These are phyloP conservation scores for Rhypophila decipiens DNA, from an alignment of 495 filamentous ascomycete species.

Conservation along the genomic window DNA sequence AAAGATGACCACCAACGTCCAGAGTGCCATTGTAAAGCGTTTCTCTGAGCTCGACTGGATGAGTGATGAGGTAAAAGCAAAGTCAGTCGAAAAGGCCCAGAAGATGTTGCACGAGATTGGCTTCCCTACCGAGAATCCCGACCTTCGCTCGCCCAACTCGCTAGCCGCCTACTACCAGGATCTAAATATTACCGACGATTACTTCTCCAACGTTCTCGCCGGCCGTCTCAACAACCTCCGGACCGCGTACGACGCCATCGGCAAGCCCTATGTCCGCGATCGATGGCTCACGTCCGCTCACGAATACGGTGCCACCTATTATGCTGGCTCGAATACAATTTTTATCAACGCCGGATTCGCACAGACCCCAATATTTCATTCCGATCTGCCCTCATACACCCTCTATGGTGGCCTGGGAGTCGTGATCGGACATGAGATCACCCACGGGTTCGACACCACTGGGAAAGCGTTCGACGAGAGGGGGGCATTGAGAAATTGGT, in stretches of 20 bases:
- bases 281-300: conserved; percentile 51
- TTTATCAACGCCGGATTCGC: conserved; percentile 70
- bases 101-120: conserved; percentile 72
- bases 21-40: background rate
- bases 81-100: conserved; percentile 58
- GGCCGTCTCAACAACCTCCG: conserved; percentile 32
- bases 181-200: conserved; percentile 47
- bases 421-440: conserved; percentile 51
- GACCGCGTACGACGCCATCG: conserved; percentile 54
- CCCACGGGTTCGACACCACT: conserved; percentile 66
- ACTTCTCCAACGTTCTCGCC: conserved; percentile 56
- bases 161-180: conserved; percentile 53
- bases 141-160: conserved; percentile 38
- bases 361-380: conserved; percentile 62
- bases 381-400: conserved; percentile 56
- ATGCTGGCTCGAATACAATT: conserved; percentile 62
- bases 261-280: too few relatives aligned
- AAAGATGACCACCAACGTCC: background rate
- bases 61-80: conserved; percentile 55
- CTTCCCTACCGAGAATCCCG: conserved; percentile 54
- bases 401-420: conserved; percentile 58
- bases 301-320: conserved; percentile 59
- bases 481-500: conserved; percentile 65
- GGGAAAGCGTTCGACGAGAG: conserved; percentile 62
- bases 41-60: conserved; percentile 52